A percentile compares a stretch with the other conserved stretches of the same genome.
phyloP scores from a whole-genome alignment of 106 monocot species.

The Gastrodia elata region DNA sequence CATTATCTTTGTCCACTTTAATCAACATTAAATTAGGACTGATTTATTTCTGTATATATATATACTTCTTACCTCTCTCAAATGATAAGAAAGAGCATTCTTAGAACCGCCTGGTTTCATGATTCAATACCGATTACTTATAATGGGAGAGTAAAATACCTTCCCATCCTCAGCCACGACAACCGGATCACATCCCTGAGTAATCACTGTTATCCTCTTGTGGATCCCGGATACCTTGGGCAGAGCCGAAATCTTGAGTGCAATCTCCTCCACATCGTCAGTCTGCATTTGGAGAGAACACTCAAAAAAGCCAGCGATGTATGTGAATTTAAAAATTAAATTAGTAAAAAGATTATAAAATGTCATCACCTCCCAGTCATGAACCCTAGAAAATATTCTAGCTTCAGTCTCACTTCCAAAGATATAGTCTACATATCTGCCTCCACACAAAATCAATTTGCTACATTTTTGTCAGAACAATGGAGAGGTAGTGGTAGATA shows the following conservation, averaged over 20 bases:
- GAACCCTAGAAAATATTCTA: constrained; percentile 72
- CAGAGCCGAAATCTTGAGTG: constrained; percentile 76
- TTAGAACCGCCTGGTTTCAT: no score
- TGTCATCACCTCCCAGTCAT: constrained; percentile 67
- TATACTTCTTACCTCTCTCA: no score
- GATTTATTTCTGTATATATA: no score
- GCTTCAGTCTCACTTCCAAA: constrained; percentile 99
- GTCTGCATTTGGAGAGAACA: constrained; percentile 39
- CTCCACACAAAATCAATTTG: no score
- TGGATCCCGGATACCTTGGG: constrained; percentile 59
- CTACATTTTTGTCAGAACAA: no score
- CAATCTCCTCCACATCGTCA: constrained; percentile 86
- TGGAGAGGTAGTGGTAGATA: no score
- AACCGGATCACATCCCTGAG: constrained; percentile 82
- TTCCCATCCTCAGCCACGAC: constrained; percentile 89
- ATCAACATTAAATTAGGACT: no score
- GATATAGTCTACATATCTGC: constrained; percentile 67
- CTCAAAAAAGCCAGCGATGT: no score
- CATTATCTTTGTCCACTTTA: no score
- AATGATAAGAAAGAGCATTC: no score
- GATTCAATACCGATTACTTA: no score
- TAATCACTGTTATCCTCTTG: constrained; percentile 76
- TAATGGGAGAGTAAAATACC: constrained; percentile 17
- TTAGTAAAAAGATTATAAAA: neutral
- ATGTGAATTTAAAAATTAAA: neutral